Evolutionary conservation across 805 yeast species (phyloP), one percentile per base, ranked within the genome.

Genomic region (Saturnispora bothae): DNA sequence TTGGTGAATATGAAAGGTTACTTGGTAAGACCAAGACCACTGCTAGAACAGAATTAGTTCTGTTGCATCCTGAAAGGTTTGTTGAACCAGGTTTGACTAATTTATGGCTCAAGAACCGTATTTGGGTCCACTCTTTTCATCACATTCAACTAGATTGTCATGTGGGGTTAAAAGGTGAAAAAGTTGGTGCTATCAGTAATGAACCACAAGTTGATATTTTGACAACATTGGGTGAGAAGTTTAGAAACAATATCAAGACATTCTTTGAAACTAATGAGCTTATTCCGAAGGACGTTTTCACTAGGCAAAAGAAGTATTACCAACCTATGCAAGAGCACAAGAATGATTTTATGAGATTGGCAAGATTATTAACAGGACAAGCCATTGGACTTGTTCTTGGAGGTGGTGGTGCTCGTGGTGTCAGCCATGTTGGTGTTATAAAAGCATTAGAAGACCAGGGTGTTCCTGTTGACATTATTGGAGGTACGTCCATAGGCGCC

Each of bases 361-460:
- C 98, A 0, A 69, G 98, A 50, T 71, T 92, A 7, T 60, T 89
- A 13, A 83, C 96, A 0, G 95, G 95, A 6, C 85, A 86, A 54
- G 95, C 96, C 0, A 83, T 92, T 29, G 98, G 97, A 0, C 64
- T 92, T 15, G 96, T 89, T 5, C 64, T 89, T 3, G 98, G 98
- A 5, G 98, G 98, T 12, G 98, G 98, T 29, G 98, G 98, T 31
- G 95, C 97, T 0, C 68, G 97, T 48, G 98, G 98, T 1, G 68
- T 89, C 12, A 73, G 95, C 12, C 98, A 89, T 55, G 67, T 89
- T 29, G 98, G 98, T 3, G 79, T 92, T 3, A 72, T 89, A n/a
- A 74, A 76, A 36, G 95, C 96, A 0, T 61, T 89, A 8, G 97
- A 89, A 55, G 94, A 83, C 45, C 76, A 77, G 39, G 96, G 96